Base-by-base conservation (phyloP, 2,329 filamentous ascomycete species). In the Anisogramma anomala region DNA sequence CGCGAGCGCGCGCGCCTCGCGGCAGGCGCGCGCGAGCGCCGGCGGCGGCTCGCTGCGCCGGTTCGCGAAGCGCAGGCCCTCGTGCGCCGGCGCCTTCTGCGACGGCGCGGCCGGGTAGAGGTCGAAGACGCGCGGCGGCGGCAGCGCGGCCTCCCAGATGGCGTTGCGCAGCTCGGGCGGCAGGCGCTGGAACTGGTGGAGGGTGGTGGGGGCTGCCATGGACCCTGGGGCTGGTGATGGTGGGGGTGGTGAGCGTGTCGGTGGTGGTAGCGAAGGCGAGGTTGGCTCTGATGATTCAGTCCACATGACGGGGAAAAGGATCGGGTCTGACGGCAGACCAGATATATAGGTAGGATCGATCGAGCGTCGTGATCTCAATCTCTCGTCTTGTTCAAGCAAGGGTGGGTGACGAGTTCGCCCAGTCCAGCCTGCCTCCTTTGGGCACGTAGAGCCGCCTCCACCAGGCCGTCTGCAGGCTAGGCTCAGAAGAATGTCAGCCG, bases 61-160 rank as follows among this genome's bases (percentile, higher is more conserved):
- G 44, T 69, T 67, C 41, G 65, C 65, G 48, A 68, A 69, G 59
- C 66, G 64, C 28, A 69, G 54, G 36, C 63, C 64, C 26, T 59
- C 53, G n/a, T 59, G 56, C 3, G 65, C 57, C 3, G 57, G 55
- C 18, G 62, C 63, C 33, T 60, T 57, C 27, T 61, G 59, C 39
- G 55, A 57, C 10, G 64, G 58, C 11, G 66, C 65, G 11, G 64
- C 63, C 46, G 68, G 66, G 45, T 69, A 55, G 8, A 68, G 59
- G 49, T 69, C 66, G 50, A 65, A 68, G 3, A 68, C 65, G 27
- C 66, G 62, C 3, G 61, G 46, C 26, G 66, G 63, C 1, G 66
- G 66, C 23, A 69, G 57, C 1, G 65, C 59, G 46, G 61, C 61
- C 28, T 60, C 58, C 66, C 66, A 69, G 42, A 69, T 62, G 54